Evolutionary conservation across 2,329 filamentous ascomycete species (phyloP).

Genomic region (Geosmithia morbida): DNA sequence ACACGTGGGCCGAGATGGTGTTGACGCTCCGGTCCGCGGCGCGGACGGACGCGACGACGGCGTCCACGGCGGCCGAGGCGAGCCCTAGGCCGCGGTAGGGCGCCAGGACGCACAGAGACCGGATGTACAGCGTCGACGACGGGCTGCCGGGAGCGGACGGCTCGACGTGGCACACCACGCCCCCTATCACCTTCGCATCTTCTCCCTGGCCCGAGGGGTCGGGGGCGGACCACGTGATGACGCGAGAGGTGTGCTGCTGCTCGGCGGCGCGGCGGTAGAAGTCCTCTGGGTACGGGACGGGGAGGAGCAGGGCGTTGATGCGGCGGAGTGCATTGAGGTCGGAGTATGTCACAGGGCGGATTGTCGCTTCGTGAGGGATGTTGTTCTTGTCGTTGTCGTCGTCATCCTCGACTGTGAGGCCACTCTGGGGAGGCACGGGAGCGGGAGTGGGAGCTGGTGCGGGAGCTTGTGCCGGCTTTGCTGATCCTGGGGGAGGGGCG

Average conservation of each 20-base stretch:
- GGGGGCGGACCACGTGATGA: slow-evolving; percentile 40
- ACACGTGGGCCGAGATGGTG: slow-evolving; percentile 49
- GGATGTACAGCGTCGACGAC: slow-evolving; percentile 39
- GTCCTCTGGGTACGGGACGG: slow-evolving; percentile 46
- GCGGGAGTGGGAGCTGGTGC: slow-evolving; percentile 6
- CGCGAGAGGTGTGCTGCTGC: slow-evolving; percentile 40
- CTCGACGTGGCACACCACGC: slow-evolving; percentile 48
- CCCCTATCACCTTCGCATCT: slow-evolving; percentile 40
- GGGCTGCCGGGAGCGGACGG: slow-evolving; percentile 10
- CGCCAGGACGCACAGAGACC: slow-evolving; percentile 46
- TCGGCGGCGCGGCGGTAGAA: slow-evolving; percentile 42
- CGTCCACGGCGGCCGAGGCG: slow-evolving; percentile 39
- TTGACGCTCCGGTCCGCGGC: slow-evolving; percentile 13
- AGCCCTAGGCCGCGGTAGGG: slow-evolving; percentile 48
- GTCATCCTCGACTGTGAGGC: not conserved
- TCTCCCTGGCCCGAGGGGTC: slow-evolving; percentile 2
- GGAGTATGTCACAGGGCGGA: slow-evolving; percentile 31
- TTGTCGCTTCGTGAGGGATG: slow-evolving; percentile 32
- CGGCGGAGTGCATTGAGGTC: slow-evolving; percentile 46
- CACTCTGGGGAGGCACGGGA: slow-evolving; percentile 1
- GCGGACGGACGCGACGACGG: slow-evolving; percentile 26
- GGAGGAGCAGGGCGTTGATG: slow-evolving; percentile 51
- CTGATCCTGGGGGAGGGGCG: slow-evolving; percentile 17
- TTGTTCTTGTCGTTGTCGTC: slow-evolving; percentile 6
- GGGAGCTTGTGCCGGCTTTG: slow-evolving; percentile 8